Evolutionary conservation across 1,139 yeast genomes (phyloP).

Genomic region (Geotrichum bryndzae): DNA sequence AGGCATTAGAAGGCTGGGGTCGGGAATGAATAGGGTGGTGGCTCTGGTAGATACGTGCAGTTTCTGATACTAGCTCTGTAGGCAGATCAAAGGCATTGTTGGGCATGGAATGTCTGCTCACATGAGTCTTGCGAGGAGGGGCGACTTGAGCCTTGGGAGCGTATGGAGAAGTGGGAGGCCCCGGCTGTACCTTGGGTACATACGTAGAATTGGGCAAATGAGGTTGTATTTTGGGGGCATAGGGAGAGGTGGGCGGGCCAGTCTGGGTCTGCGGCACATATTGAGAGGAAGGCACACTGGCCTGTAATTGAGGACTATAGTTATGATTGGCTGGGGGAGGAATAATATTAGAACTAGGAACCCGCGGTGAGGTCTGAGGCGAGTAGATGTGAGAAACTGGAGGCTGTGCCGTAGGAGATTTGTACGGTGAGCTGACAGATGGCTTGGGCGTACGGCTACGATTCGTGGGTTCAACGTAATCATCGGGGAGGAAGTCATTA

Average conservation of each 20-base stretch:
- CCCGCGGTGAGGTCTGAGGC: constrained; percentile 6
- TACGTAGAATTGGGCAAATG: background rate
- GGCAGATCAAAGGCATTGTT: constrained; percentile 62
- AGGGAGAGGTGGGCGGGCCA: background rate
- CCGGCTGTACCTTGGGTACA: background rate
- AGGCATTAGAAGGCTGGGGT: constrained; percentile 9
- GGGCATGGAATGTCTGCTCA: constrained; percentile 1
- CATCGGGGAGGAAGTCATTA: constrained; percentile 38
- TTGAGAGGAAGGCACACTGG: background rate
- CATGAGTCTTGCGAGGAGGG: background rate
- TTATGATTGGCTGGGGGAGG: constrained; percentile 1
- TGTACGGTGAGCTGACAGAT: constrained; percentile 9
- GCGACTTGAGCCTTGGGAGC: background rate
- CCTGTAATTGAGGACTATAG: constrained; percentile 3
- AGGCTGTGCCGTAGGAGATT: background rate
- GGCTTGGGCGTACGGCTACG: background rate
- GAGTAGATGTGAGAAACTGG: background rate
- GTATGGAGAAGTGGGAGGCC: background rate
- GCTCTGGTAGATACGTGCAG: constrained; percentile 22
- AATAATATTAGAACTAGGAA: constrained; percentile 1
- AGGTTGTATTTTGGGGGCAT: background rate
- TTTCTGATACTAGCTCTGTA: constrained; percentile 42
- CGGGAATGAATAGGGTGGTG: constrained; percentile 4
- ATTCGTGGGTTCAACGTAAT: constrained; percentile 28
- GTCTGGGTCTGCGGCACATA: background rate